Evolutionary conservation across 75 land plant species (phyloP).

Genomic region (Chamaecyparis obtusa): DNA sequence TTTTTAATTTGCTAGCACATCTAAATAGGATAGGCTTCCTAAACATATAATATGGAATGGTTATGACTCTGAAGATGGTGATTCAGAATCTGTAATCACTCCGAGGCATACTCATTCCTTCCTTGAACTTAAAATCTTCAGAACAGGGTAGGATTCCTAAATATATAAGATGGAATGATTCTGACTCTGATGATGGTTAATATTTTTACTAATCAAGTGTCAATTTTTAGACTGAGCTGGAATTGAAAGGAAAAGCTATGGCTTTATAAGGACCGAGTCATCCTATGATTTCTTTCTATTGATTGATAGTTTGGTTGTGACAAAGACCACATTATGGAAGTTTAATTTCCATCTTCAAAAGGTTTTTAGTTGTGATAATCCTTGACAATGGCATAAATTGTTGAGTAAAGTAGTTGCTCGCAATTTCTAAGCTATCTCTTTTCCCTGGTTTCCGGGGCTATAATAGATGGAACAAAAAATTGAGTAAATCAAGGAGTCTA

Average conservation of each 20-base stretch:
- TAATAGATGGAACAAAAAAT: not conserved
- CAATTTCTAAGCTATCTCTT: not conserved
- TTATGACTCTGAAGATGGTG: not conserved
- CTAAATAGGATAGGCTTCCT: not conserved
- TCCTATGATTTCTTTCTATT: not conserved
- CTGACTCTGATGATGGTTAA: not conserved
- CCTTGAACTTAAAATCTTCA: not conserved
- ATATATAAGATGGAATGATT: conserved; percentile 3
- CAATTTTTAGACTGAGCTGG: not conserved
- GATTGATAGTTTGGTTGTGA: not conserved
- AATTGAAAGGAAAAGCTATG: not conserved
- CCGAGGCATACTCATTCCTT: not conserved
- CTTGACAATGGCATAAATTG: not conserved
- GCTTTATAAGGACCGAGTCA: not conserved
- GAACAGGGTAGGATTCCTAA: not conserved
- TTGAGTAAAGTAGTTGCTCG: not conserved
- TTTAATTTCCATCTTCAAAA: not conserved
- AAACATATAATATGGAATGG: conserved; percentile 6
- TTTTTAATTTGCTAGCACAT: too few relatives aligned
- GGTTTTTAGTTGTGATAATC: not conserved
- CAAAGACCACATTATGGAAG: not conserved
- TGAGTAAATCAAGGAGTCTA: not conserved
- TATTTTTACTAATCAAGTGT: not conserved
- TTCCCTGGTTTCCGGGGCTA: not conserved
- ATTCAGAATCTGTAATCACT: not conserved